Evolutionary conservation across 2,329 filamentous ascomycete genomes (phyloP).

Genomic region (Orbilia quercus): DNA sequence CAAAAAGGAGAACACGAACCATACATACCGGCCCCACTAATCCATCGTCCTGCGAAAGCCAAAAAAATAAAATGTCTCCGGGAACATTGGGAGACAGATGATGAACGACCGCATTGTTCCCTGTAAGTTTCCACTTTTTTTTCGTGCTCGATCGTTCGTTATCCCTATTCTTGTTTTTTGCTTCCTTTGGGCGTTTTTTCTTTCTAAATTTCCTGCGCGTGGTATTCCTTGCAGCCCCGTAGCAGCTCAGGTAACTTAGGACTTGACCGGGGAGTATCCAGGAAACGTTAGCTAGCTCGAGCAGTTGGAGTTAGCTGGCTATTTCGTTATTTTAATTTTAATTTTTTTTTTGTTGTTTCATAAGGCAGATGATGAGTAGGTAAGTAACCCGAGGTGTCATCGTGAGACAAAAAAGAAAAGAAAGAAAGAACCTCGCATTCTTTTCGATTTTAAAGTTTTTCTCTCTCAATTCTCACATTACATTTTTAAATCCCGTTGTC

Average conservation of each 20-base stretch:
- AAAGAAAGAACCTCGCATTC: slow-evolving; percentile 16
- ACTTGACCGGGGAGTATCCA: no score
- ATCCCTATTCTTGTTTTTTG: no score
- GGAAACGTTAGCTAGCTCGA: no score
- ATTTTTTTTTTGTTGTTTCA: slow-evolving; percentile 39
- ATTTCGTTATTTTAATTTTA: slow-evolving; percentile 1
- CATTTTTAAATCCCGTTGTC: no score
- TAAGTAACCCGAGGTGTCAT: slow-evolving; percentile 43
- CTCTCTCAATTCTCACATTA: no score
- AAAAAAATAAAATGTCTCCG: slow-evolving; percentile 13
- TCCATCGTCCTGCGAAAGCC: no score
- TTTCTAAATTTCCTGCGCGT: no score
- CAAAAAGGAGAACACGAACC: neutral
- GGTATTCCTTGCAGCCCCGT: no score
- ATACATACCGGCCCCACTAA: no score
- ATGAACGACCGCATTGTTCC: neutral
- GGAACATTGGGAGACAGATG: slow-evolving; percentile 17
- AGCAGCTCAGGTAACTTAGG: no score
- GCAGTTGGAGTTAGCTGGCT: neutral
- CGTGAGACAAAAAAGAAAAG: slow-evolving; percentile 35
- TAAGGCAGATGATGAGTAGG: slow-evolving; percentile 54
- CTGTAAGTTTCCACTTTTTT: no score
- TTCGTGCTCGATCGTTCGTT: no score
- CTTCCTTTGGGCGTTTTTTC: slow-evolving; percentile 4
- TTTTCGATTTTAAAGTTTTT: neutral